Conservation (phyloP, 495 filamentous ascomycete genomes). For the Parathielavia hyrcaniae region DNA sequence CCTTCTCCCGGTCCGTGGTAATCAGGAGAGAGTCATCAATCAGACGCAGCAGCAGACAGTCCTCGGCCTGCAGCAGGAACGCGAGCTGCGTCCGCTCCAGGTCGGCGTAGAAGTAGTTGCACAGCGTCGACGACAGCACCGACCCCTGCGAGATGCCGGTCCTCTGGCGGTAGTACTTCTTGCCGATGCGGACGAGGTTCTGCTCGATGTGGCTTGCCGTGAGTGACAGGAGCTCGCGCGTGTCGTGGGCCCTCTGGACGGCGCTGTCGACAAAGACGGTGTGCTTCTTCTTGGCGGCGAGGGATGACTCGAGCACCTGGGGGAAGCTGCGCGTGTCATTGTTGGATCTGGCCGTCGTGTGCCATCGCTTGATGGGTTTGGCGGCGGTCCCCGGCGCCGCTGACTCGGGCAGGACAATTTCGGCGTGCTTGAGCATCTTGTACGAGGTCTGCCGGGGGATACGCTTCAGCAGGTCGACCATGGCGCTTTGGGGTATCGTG, state of each 20-base stretch:
- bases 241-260: slow-evolving; percentile 46
- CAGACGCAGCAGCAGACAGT: slow-evolving; percentile 68
- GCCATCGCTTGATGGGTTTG: slow-evolving; percentile 53
- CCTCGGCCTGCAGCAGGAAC: slow-evolving; percentile 49
- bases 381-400: slow-evolving; percentile 8
- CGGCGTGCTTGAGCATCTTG: slow-evolving; percentile 64
- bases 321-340: slow-evolving; percentile 50
- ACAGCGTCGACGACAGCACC: slow-evolving; percentile 74
- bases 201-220: slow-evolving; percentile 68
- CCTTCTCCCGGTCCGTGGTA: slow-evolving; percentile 59
- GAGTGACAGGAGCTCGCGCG: slow-evolving; percentile 58
- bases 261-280: slow-evolving; percentile 71
- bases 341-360: slow-evolving; percentile 50
- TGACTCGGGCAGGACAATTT: slow-evolving; percentile 50
- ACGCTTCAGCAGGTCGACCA: slow-evolving; percentile 59
- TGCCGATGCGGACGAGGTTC: slow-evolving; percentile 84
- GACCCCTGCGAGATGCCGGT: slow-evolving; percentile 91
- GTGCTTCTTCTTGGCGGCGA: slow-evolving; percentile 47
- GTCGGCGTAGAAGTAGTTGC: slow-evolving; percentile 91
- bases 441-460: slow-evolving; percentile 64
- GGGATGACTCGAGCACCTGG: slow-evolving; percentile 47
- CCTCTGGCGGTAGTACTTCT: slow-evolving; percentile 83
- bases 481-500: slow-evolving; percentile 74
- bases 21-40: slow-evolving; percentile 92
- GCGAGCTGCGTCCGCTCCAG: slow-evolving; percentile 62